Conservation (phyloP, 2,329 filamentous ascomycete species). For the Grosmannia huntii region DNA sequence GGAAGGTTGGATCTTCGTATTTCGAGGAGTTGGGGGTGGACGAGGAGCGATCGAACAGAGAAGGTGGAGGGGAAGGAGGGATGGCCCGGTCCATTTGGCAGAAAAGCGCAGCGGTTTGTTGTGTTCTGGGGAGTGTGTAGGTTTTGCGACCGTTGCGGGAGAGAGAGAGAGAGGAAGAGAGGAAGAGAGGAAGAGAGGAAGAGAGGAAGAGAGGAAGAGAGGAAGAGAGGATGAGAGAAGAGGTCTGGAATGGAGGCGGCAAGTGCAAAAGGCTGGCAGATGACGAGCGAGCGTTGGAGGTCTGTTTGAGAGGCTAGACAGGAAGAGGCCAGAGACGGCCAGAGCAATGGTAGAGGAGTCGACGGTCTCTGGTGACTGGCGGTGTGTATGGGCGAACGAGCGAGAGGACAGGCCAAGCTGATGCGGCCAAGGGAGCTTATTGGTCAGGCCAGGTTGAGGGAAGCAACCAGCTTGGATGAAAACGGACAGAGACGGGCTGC, state of each 20-base stretch:
- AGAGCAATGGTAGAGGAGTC: not conserved
- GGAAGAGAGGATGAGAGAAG: not conserved
- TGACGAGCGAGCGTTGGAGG: too few relatives aligned
- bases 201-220: too few relatives aligned
- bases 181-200: not conserved
- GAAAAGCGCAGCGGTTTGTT: not conserved
- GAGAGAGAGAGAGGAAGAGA: not conserved
- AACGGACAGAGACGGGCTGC: not conserved
- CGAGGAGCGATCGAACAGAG: constrained; percentile 17
- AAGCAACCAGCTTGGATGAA: not conserved
- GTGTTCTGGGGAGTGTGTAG: not conserved
- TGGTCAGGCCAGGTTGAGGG: not conserved
- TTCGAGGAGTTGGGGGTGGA: constrained; percentile 28
- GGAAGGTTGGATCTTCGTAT: constrained; percentile 25
- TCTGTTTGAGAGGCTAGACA: not conserved
- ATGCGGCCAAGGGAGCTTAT: not conserved
- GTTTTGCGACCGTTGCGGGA: not conserved
- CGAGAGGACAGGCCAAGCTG: not conserved
- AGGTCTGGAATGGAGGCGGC: not conserved
- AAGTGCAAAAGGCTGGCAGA: not conserved
- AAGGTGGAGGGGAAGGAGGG: constrained; percentile 33
- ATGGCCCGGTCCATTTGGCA: constrained; percentile 24
- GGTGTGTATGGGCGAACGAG: not conserved
- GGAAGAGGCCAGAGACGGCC: not conserved
- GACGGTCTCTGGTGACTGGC: not conserved